phyloP scores from a whole-genome alignment of 2,329 filamentous ascomycete species.

The Phaeosphaeria sp. region DNA sequence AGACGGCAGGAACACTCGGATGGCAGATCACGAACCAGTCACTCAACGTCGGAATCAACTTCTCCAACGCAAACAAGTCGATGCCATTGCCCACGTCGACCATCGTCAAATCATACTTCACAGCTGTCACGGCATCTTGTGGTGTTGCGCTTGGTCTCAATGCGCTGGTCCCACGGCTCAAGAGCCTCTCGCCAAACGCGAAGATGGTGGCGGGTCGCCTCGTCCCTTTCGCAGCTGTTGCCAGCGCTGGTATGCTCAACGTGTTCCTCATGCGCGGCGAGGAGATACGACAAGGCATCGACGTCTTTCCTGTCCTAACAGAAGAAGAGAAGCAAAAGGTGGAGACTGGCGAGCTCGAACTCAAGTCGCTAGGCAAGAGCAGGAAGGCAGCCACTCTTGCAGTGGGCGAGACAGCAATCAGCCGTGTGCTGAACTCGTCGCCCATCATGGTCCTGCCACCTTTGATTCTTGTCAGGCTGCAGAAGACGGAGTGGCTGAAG shows the following conservation, averaged over 20 bases:
- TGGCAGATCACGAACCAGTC: constrained; percentile 99
- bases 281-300: constrained; percentile 91
- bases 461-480: constrained; percentile 81
- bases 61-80: constrained; percentile 96
- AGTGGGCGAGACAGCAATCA: constrained; percentile 90
- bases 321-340: constrained; percentile 70
- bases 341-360: constrained; percentile 65
- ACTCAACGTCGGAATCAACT: constrained; percentile 97
- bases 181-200: constrained; percentile 75
- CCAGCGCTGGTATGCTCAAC: constrained; percentile 88
- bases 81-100: constrained; percentile 82
- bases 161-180: constrained; percentile 83
- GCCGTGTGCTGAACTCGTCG: constrained; percentile 89
- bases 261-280: constrained; percentile 98
- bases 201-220: constrained; percentile 81
- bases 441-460: constrained; percentile 98
- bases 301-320: constrained; percentile 83
- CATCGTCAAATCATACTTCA: constrained; percentile 86
- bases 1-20: constrained; percentile 82
- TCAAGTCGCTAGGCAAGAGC: constrained; percentile 81
- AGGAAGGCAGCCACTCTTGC: constrained; percentile 87
- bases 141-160: constrained; percentile 93
- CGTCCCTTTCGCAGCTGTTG: constrained; percentile 94
- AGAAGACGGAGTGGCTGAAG: constrained; percentile 83
- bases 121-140: constrained; percentile 92